These are phyloP conservation scores for Melampsora occidentalis DNA, from an alignment of 1,284 basidiomycete species.

Conservation along the genomic window DNA sequence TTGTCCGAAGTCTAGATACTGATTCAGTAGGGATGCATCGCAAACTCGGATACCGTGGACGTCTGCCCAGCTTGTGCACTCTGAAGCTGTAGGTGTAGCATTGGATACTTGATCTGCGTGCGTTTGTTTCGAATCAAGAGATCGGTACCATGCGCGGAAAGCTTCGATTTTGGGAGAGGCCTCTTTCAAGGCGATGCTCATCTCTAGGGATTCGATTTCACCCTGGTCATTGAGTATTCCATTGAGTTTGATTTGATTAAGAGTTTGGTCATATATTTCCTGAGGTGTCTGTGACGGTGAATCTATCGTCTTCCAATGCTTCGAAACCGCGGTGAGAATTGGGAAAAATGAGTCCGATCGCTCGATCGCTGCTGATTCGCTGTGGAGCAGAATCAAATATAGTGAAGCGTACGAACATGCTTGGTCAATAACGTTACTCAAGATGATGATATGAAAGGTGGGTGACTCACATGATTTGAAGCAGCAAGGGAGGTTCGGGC, in stretches of 20 bases:
- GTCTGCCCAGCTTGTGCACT: constrained; percentile 36
- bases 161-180: constrained; percentile 41
- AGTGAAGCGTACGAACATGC: neutral
- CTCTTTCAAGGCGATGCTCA: constrained; percentile 41
- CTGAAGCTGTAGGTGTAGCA: neutral
- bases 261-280: constrained; percentile 30
- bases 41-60: constrained; percentile 13
- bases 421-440: neutral
- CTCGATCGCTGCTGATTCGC: constrained; percentile 40
- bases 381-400: constrained; percentile 10
- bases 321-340: constrained; percentile 22
- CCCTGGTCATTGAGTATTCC: constrained; percentile 19
- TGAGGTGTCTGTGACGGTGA: constrained; percentile 15
- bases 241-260: neutral
- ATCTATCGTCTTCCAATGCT: constrained; percentile 4
- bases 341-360: constrained; percentile 29
- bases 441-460: neutral
- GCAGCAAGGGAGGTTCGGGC: constrained; percentile 32
- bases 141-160: constrained; percentile 37
- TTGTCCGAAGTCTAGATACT: constrained; percentile 3
- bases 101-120: neutral
- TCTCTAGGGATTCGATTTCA: constrained; percentile 33
- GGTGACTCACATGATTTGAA: constrained; percentile 28
- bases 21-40: constrained; percentile 2
- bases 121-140: constrained; percentile 23